Evolutionary conservation across 805 yeast species (phyloP).

Genomic region (Kodamaea sagamina): DNA sequence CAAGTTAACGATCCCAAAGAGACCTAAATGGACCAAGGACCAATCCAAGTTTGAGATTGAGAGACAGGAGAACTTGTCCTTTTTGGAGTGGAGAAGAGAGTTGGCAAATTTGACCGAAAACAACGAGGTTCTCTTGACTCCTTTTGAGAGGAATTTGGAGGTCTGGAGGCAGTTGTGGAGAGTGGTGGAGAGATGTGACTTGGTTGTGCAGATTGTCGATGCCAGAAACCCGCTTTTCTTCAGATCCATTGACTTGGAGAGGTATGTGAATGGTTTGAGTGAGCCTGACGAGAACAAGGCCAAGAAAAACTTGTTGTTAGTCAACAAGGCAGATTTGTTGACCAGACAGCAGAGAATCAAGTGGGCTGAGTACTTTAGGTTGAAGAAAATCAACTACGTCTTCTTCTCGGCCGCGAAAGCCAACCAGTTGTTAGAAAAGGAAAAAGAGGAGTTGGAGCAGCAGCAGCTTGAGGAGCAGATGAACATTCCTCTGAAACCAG

Average conservation of each 20-base stretch:
- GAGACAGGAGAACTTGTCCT: slow-evolving; percentile 84
- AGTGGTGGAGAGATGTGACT: slow-evolving; percentile 91
- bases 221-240: slow-evolving; percentile 92
- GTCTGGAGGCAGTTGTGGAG: slow-evolving; percentile 99
- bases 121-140: slow-evolving; percentile 85
- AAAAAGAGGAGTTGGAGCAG: slow-evolving; percentile 45
- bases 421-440: slow-evolving; percentile 68
- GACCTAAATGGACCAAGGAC: slow-evolving; percentile 80
- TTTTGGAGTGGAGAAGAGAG: slow-evolving; percentile 91
- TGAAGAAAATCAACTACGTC: slow-evolving; percentile 73
- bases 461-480: slow-evolving; percentile 1
- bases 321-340: slow-evolving; percentile 90
- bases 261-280: slow-evolving; percentile 70
- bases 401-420: slow-evolving; percentile 93
- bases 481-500: not conserved
- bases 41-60: slow-evolving; percentile 79
- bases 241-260: slow-evolving; percentile 84
- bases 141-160: slow-evolving; percentile 94
- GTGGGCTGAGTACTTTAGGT: slow-evolving; percentile 85
- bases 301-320: slow-evolving; percentile 78
- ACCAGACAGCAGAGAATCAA: slow-evolving; percentile 71
- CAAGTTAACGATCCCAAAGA: slow-evolving; percentile 83
- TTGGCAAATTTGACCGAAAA: slow-evolving; percentile 83
- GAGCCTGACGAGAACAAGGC: slow-evolving; percentile 50
- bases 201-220: slow-evolving; percentile 95